These are phyloP conservation scores for Phytopythium oedochilum DNA, from an alignment of 352 stramenopile species.

Conservation along the genomic window DNA sequence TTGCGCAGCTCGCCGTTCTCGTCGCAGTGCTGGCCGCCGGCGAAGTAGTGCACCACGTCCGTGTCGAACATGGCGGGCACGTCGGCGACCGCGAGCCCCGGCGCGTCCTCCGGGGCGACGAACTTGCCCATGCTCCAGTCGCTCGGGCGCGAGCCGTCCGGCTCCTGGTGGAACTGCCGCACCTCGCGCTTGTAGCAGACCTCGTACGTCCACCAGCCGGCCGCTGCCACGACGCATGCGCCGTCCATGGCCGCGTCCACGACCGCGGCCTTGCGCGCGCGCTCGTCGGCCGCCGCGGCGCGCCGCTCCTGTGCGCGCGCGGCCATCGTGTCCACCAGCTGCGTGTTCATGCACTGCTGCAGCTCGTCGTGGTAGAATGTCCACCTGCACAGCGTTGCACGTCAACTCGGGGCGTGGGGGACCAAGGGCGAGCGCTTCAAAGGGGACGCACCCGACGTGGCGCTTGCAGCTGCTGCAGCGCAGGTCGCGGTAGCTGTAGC, in stretches of 20 bases:
- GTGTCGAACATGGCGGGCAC: conserved; percentile 18
- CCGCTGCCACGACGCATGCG: conserved; percentile 48
- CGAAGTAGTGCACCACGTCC: conserved; percentile 70
- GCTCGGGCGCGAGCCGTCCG: conserved; percentile 55
- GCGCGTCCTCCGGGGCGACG: conserved; percentile 23
- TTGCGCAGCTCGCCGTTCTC: conserved; percentile 74
- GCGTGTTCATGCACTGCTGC: conserved; percentile 63
- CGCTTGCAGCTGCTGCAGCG: conserved; percentile 69
- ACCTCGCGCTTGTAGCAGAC: conserved; percentile 80
- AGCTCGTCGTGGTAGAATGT: conserved; percentile 79
- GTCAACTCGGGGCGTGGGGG: neutral
- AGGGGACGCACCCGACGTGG: conserved; percentile 49
- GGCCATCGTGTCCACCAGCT: conserved; percentile 45
- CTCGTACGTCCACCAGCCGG: conserved; percentile 85
- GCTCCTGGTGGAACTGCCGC: conserved; percentile 77
- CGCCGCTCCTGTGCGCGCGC: conserved; percentile 33
- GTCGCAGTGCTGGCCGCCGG: conserved; percentile 74
- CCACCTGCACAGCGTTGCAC: conserved; percentile 33
- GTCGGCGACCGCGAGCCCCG: conserved; percentile 18
- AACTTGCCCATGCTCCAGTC: conserved; percentile 85
- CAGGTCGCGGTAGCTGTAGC: conserved; percentile 80
- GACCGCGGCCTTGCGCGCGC: conserved; percentile 31
- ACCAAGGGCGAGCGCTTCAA: neutral
- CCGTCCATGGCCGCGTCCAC: conserved; percentile 48
- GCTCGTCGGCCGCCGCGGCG: conserved; percentile 22